Evolutionary conservation across 139 green algal genomes (phyloP), one percentile per base, ranked within the genome.

Genomic region (Haematococcus lacustris): DNA sequence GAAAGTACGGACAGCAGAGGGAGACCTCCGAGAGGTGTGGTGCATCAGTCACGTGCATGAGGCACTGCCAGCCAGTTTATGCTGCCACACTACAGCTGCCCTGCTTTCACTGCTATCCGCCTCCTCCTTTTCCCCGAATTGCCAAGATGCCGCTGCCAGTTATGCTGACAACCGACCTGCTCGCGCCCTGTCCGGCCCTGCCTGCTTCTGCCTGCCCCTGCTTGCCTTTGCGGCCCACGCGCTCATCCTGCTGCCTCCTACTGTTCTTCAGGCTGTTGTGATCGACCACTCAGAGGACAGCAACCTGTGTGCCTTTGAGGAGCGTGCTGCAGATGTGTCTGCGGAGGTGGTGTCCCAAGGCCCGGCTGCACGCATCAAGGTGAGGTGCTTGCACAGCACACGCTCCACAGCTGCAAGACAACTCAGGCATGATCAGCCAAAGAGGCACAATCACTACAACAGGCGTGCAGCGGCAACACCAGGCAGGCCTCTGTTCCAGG

Each of bases 21-120:
- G 60, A 3, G 78, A 84, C 64, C 38, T 59, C 0, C 70, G 78
- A 2, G 78, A 84, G 71, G 78, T 79, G 23, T 2, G 67, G 13
- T 21, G 13, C n/a, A 41, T 43, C 28, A 32, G 38, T 37, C 33
- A 17, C 13, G 1, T 2, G n/a, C 6, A 28, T 23, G n/a, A 1
- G 38, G 3, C 21, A 25, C n/a, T 28, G 63, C 51, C 34, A 25
- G 41, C 9, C 3, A n/a, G 3, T 4, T 39, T 28, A 32, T 34
- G 51, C 23, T 25, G 21, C 3, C 35, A 6, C 3, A 30, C 32
- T 2, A 38, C 21, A n/a, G n/a, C n/a, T n/a, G n/a, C n/a, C n/a
- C n/a, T n/a, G n/a, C n/a, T n/a, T n/a, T n/a, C n/a, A n/a, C n/a
- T n/a, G n/a, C n/a, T n/a, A n/a, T n/a, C n/a, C n/a, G n/a, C n/a